Evolutionary conservation across 257 asterid species (phyloP).

Genomic region (Penstemon davidsonii): DNA sequence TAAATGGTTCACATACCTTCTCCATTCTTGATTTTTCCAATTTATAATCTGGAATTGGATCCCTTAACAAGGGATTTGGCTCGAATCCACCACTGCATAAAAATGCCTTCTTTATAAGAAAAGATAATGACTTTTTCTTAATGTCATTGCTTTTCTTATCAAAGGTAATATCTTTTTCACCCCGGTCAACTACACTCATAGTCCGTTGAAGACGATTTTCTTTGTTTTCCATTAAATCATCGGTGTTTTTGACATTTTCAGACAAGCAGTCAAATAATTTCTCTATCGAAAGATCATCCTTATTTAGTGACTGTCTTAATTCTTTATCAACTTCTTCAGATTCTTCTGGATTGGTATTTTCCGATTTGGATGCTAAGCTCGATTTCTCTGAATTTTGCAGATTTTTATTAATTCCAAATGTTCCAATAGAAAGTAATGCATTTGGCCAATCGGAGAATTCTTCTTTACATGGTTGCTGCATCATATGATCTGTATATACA

Average conservation of each 20-base stretch:
- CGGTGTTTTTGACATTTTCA: slow-evolving; percentile 27
- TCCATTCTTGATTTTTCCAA: slow-evolving; percentile 59
- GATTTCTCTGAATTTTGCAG: slow-evolving; percentile 27
- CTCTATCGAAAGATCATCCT: slow-evolving; percentile 27
- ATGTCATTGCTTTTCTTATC: slow-evolving; percentile 33
- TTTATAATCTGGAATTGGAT: slow-evolving; percentile 47
- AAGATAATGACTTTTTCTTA: slow-evolving; percentile 48
- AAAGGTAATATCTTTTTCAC: slow-evolving; percentile 30
- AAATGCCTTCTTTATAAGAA: slow-evolving; percentile 57
- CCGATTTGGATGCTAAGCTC: slow-evolving; percentile 20
- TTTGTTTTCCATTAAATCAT: slow-evolving; percentile 20
- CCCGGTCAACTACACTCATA: slow-evolving; percentile 29
- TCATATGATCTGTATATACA: slow-evolving; percentile 21
- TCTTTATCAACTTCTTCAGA: slow-evolving; percentile 37
- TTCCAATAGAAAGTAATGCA: slow-evolving; percentile 70
- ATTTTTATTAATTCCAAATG: slow-evolving; percentile 54
- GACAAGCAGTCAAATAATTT: slow-evolving; percentile 36
- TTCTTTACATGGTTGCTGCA: slow-evolving; percentile 44
- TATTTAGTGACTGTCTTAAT: slow-evolving; percentile 25
- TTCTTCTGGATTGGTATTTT: slow-evolving; percentile 28
- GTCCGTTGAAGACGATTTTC: slow-evolving; percentile 25
- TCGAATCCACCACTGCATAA: slow-evolving; percentile 44
- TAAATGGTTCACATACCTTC: slow-evolving; percentile 40
- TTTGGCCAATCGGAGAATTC: slow-evolving; percentile 77
- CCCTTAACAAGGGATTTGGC: slow-evolving; percentile 34